These are phyloP conservation scores for Entonaema liquescens DNA, from an alignment of 495 filamentous ascomycete species.

Conservation along the genomic window DNA sequence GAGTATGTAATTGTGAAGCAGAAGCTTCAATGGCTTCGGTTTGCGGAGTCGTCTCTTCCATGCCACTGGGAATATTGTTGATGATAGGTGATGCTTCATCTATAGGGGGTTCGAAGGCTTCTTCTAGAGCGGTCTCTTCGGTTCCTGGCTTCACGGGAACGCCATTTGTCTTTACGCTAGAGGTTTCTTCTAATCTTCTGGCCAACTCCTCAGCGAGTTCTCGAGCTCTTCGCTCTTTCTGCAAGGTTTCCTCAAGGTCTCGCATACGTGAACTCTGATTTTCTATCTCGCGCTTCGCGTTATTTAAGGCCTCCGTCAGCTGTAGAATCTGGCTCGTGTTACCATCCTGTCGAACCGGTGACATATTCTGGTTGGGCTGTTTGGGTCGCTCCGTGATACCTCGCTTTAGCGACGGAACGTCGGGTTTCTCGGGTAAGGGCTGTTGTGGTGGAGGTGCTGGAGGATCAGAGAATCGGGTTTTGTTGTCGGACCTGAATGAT, in stretches of 20 bases:
- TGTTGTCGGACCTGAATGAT: slow-evolving; percentile 63
- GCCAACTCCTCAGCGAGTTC: slow-evolving; percentile 84
- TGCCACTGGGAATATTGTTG: slow-evolving; percentile 25
- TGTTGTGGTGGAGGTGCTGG: slow-evolving; percentile 92
- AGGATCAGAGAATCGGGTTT: slow-evolving; percentile 83
- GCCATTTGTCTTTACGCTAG: slow-evolving; percentile 49
- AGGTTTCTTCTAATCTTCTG: slow-evolving; percentile 68
- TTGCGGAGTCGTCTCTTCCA: slow-evolving; percentile 49
- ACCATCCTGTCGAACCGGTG: slow-evolving; percentile 70
- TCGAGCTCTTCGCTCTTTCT: slow-evolving; percentile 80
- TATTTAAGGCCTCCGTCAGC: slow-evolving; percentile 81
- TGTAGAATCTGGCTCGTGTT: slow-evolving; percentile 76
- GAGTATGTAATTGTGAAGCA: slow-evolving; percentile 68
- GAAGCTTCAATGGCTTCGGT: slow-evolving; percentile 54
- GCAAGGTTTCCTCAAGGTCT: slow-evolving; percentile 80
- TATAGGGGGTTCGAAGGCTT: slow-evolving; percentile 51
- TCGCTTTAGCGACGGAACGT: slow-evolving; percentile 73
- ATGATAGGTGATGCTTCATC: slow-evolving; percentile 45
- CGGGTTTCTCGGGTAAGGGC: slow-evolving; percentile 88
- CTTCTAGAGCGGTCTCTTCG: slow-evolving; percentile 48
- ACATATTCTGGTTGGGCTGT: slow-evolving; percentile 58
- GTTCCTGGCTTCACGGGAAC: slow-evolving; percentile 40
- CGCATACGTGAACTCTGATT: slow-evolving; percentile 78
- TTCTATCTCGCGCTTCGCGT: slow-evolving; percentile 83
- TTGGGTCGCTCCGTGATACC: slow-evolving; percentile 78